A percentile compares a stretch with the other conserved stretches of the same genome.
Evolutionary conservation across 345 rosid species (phyloP).

Genomic region (Eucalyptus curtisii): DNA sequence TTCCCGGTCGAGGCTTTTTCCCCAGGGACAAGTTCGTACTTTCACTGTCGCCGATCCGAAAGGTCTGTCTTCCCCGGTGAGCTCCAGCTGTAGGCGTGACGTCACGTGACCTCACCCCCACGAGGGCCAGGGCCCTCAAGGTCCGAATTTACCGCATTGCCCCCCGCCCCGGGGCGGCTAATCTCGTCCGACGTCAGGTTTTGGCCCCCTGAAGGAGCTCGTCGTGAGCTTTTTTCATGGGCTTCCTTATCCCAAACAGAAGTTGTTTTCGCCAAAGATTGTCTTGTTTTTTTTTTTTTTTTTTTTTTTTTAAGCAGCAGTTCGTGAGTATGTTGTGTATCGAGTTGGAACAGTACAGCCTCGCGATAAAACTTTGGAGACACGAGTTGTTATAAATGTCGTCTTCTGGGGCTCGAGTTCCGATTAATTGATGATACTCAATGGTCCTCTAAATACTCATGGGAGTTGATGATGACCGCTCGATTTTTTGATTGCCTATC

Average conservation of each 20-base stretch:
- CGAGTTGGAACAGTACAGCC: background rate
- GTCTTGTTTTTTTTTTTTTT: background rate
- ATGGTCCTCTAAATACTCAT: background rate
- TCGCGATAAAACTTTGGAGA: background rate
- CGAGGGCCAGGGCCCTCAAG: background rate
- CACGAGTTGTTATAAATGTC: background rate
- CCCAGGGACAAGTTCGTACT: constrained; percentile 2
- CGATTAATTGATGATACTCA: fast-evolving
- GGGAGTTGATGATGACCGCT: fast-evolving
- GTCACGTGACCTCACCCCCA: constrained; percentile 32
- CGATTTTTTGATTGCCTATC: fast-evolving
- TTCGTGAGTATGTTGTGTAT: background rate
- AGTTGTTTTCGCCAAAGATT: background rate
- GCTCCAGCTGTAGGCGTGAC: constrained; percentile 34
- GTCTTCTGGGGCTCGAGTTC: background rate
- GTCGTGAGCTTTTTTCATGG: background rate
- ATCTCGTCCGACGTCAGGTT: background rate
- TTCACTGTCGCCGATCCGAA: background rate
- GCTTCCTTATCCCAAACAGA: background rate
- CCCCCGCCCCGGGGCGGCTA: background rate
- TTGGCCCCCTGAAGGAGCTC: background rate
- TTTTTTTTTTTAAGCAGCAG: background rate
- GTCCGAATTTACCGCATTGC: background rate
- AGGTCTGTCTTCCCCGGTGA: background rate
- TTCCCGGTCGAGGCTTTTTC: background rate